A percentile compares a stretch with the other conserved stretches of the same genome.
Evolutionary conservation across 1,284 basidiomycete species (phyloP).

Genomic region (Tausonia pullulans): DNA sequence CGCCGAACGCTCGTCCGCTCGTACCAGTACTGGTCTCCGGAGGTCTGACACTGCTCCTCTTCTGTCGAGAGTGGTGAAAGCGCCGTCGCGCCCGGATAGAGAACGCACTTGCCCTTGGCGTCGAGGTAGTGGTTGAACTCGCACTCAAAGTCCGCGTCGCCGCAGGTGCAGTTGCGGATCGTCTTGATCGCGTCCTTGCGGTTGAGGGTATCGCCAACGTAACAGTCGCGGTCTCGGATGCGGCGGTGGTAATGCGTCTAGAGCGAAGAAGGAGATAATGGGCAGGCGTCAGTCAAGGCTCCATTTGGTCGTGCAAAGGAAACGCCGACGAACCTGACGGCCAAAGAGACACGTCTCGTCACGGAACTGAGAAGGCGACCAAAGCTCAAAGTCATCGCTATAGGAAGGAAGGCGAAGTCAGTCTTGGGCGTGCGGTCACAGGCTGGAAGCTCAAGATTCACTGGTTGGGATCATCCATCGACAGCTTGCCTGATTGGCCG

Average conservation of each 20-base stretch:
- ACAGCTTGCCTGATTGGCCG: constrained; percentile 48
- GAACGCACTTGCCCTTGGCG: constrained; percentile 55
- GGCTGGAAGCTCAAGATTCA: too few relatives aligned
- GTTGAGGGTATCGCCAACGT: constrained; percentile 52
- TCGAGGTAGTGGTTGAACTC: constrained; percentile 81
- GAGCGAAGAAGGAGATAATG: neutral
- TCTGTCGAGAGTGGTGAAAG: constrained; percentile 44
- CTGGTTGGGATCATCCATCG: constrained; percentile 54
- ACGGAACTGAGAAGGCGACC: constrained; percentile 80
- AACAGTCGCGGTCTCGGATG: constrained; percentile 64
- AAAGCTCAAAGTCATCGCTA: constrained; percentile 80
- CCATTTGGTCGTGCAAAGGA: neutral
- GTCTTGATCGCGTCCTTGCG: constrained; percentile 40
- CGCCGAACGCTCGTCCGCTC: constrained; percentile 79
- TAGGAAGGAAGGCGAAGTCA: too few relatives aligned
- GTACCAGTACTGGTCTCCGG: constrained; percentile 55
- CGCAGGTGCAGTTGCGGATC: constrained; percentile 62
- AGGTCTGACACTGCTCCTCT: constrained; percentile 42
- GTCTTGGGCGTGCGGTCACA: too few relatives aligned
- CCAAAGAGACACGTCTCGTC: constrained; percentile 73
- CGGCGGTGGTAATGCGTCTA: constrained; percentile 81
- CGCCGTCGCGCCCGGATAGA: constrained; percentile 54
- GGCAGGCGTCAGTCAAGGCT: neutral
- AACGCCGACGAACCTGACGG: constrained; percentile 47
- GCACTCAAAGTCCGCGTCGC: constrained; percentile 78